These are phyloP conservation scores for Melastoma candidum DNA, from an alignment of 441 rosid species.

Conservation along the genomic window DNA sequence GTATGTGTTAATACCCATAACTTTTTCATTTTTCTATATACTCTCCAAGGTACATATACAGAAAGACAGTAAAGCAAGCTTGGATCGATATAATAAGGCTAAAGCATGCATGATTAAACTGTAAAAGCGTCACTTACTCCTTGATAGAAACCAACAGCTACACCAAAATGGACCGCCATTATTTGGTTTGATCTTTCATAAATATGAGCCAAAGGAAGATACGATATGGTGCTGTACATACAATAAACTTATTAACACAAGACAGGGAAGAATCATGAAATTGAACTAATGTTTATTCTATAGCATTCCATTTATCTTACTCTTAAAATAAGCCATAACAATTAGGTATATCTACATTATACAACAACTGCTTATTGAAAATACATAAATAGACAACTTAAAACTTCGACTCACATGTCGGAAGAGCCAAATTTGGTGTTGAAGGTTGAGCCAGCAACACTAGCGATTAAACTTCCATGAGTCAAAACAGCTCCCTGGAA, in stretches of 20 bases:
- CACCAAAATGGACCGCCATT: constrained; percentile 51
- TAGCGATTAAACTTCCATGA: constrained; percentile 88
- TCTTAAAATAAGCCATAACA: too few species aligned
- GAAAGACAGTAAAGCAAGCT: too few species aligned
- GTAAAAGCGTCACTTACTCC: constrained; percentile 56
- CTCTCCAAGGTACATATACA: too few species aligned
- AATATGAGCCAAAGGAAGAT: constrained; percentile 98
- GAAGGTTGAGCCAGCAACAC: constrained; percentile 59
- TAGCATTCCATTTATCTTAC: too few species aligned
- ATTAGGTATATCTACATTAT: too few species aligned
- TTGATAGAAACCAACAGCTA: constrained; percentile 95
- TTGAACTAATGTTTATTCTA: constrained; percentile 1
- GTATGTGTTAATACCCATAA: too few species aligned
- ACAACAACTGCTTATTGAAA: neutral
- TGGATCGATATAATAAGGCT: neutral
- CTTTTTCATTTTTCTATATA: too few species aligned
- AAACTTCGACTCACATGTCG: constrained; percentile 60
- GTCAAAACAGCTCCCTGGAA: constrained; percentile 79
- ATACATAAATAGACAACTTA: neutral
- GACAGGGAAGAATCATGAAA: constrained; percentile 13
- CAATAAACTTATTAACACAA: constrained; percentile 17
- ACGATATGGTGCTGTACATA: constrained; percentile 74
- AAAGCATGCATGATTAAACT: neutral
- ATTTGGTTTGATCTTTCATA: constrained; percentile 87
- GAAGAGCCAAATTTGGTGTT: constrained; percentile 51